Percentiles rank a stretch among this genome's conserved stretches.
These are phyloP conservation scores for Gastrolobium villosum DNA, from an alignment of 306 rosid species.

Conservation along the genomic window DNA sequence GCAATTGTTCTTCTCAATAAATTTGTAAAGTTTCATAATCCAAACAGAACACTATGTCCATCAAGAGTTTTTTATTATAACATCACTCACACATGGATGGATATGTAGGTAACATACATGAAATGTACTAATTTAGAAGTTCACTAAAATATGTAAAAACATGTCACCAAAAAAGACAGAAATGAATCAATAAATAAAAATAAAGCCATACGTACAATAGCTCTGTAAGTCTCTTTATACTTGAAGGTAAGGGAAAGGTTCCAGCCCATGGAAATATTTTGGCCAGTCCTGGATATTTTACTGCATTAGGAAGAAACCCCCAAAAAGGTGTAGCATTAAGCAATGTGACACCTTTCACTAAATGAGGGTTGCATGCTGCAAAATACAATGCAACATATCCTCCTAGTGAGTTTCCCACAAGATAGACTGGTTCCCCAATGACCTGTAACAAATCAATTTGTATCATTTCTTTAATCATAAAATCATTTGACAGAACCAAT, in stretches of 20 bases:
- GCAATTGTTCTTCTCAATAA: background rate
- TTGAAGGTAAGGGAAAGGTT: conserved; percentile 83
- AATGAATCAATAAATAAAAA: conserved; percentile 20
- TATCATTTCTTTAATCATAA: conserved; percentile 21
- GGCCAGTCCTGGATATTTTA: conserved; percentile 74
- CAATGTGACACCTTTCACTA: conserved; percentile 93
- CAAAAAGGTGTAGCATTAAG: conserved; percentile 98
- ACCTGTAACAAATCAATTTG: conserved; percentile 62
- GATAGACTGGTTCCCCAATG: conserved; percentile 89
- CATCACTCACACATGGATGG: background rate
- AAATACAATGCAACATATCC: conserved; percentile 93
- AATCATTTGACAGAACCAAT: no score
- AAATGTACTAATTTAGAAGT: background rate
- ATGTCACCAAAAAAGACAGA: background rate
- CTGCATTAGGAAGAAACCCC: conserved; percentile 90
- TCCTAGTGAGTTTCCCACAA: conserved; percentile 93
- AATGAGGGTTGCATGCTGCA: conserved; percentile 86
- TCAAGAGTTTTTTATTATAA: background rate
- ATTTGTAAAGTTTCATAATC: background rate
- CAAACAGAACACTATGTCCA: background rate
- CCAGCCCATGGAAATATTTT: conserved; percentile 88
- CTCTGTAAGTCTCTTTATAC: conserved; percentile 76
- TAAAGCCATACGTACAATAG: conserved; percentile 66
- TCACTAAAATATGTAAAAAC: conserved; percentile 15
- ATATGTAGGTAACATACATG: background rate